Evolutionary conservation across 179 eudicot genomes (phyloP), one percentile per base, ranked within the genome.

Genomic region (Pouteria campechiana): DNA sequence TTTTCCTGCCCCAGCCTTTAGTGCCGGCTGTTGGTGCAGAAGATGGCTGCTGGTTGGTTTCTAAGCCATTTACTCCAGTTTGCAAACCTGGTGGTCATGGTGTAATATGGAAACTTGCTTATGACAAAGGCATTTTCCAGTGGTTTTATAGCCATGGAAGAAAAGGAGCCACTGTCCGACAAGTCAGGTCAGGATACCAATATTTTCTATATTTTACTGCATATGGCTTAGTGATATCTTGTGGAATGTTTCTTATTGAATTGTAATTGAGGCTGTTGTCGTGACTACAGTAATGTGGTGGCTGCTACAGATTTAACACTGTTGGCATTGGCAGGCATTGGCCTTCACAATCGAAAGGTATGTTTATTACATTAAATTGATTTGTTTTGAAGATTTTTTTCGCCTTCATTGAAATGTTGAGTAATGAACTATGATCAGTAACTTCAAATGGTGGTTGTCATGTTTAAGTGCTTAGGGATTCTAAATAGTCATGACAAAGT

Each of bases 71-170:
- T 36, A 49, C 63, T 31, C 96, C 96, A 37, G 74, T 90, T 25
- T 79, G 94, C 79, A 90, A 87, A 72, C 98, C 98, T 46, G 96
- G 98, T 42, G 98, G 98, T 51, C 98, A 90, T 73, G 98, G 98
- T 37, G 98, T 74, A 39, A 86, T 90, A 50, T 90, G 98, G 98
- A 90, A 87, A 59, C 89, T 90, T 49, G 98, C 98, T 24, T 63
- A 72, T 56, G 88, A 90, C 56, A 79, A 72, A 60, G 98, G 98
- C 22, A 63, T 90, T 61, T 90, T 90, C 46, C 79, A 79, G 40
- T 87, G 95, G 95, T 90, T 90, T 66, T 69, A 69, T 47, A 50
- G 58, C 55, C 87, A 87, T 58, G 80, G 76, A 50, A 71, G 96
- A 64, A 75, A 66, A 73, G 94, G 98, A 52, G 94, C 92, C 61